Evolutionary conservation across 257 asterid genomes (phyloP).

Genomic region (Ballota nigra): DNA sequence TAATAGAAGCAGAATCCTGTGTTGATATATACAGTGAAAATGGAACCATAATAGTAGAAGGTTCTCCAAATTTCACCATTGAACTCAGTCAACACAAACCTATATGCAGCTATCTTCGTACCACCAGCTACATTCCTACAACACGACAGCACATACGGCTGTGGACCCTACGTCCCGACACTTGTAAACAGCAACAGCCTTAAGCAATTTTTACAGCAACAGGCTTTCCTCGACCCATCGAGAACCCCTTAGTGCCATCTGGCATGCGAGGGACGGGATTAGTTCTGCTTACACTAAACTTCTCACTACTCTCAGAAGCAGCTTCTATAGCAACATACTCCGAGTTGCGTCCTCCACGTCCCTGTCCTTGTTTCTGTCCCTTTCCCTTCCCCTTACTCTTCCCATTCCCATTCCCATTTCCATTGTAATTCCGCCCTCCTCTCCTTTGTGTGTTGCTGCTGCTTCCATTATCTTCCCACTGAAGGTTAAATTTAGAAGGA

Average conservation of each 20-base stretch:
- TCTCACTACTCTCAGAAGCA: constrained; percentile 35
- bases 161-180: too few species aligned
- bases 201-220: constrained; percentile 41
- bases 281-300: constrained; percentile 29
- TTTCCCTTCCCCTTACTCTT: constrained; percentile 31
- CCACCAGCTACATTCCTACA: not conserved
- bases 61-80: constrained; percentile 9
- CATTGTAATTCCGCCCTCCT: constrained; percentile 37
- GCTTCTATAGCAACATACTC: constrained; percentile 29
- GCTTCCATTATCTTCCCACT: constrained; percentile 43
- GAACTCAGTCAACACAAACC: not conserved
- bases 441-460: constrained; percentile 35
- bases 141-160: not conserved
- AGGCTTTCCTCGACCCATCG: constrained; percentile 83
- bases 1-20: constrained; percentile 11
- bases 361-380: constrained; percentile 50
- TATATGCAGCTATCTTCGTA: not conserved
- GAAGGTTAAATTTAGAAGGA: not conserved
- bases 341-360: constrained; percentile 46
- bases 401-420: constrained; percentile 24
- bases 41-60: not conserved
- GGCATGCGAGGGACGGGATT: constrained; percentile 82
- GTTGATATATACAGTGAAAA: constrained; percentile 16
- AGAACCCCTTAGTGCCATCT: constrained; percentile 78
- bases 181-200: not conserved